These are phyloP conservation scores for Crithidia expoeki DNA, from an alignment of 208 protist genomes.

Conservation along the genomic window DNA sequence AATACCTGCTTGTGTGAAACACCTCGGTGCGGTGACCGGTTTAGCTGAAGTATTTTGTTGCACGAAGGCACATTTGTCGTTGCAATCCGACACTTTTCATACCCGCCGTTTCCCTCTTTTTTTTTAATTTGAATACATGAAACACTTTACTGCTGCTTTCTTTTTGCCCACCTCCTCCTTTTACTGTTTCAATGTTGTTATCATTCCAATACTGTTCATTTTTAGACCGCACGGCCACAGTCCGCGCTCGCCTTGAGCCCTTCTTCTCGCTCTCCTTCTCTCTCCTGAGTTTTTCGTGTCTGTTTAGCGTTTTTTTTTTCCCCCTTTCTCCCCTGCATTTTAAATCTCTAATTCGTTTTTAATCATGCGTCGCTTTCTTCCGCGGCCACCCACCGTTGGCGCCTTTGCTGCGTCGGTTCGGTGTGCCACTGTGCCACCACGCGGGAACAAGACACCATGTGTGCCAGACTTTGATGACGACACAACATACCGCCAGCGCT, in stretches of 20 bases:
- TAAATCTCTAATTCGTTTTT: slow-evolving; percentile 11
- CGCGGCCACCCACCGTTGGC: slow-evolving; percentile 11
- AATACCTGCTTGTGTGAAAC: no score
- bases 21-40: no score
- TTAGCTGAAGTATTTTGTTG: no score
- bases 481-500: slow-evolving; percentile 67
- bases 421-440: slow-evolving; percentile 11
- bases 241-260: background rate
- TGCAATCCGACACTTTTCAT: no score
- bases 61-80: no score
- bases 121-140: no score
- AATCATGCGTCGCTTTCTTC: slow-evolving; percentile 47
- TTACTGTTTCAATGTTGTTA: no score
- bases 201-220: no score
- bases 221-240: background rate
- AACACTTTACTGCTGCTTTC: no score
- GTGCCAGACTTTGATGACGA: slow-evolving; percentile 66
- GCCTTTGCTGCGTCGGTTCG: slow-evolving; percentile 23
- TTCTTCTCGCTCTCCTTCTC: background rate
- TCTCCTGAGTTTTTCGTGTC: background rate
- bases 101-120: no score
- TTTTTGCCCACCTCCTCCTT: no score
- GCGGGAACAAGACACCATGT: slow-evolving; percentile 7
- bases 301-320: background rate
- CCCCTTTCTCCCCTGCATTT: background rate